Base-by-base conservation (phyloP, 2,329 filamentous ascomycete species). In the Xylariaceae sp. region DNA sequence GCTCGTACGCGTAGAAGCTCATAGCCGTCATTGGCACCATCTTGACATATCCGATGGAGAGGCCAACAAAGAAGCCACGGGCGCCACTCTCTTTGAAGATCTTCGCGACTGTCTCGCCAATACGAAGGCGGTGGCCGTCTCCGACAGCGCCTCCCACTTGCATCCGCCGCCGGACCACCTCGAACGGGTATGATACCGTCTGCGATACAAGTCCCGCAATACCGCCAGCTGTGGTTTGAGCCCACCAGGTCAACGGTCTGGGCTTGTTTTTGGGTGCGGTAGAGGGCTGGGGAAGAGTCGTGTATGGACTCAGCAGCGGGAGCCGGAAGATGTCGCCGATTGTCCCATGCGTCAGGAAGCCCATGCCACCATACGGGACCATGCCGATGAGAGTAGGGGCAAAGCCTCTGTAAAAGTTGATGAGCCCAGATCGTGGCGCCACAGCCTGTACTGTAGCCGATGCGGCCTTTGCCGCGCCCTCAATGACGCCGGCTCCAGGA, bases 371-470 rank as follows among this genome's bases (percentile, higher is more conserved):
- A 59, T 98, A 98, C 0, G 93, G 93, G 1, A 98, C 71, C 91
- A 98, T 98, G 54, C 93, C 93, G 45, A 94, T 73, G 4, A 98
- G 66, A 0, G 93, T 97, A 0, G 91, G 87, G 0, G 82, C 80
- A 64, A 98, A 98, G 37, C 93, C 93, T 37, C 93, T 82, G 66
- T 96, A 98, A 64, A 98, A 98, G 64, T 98, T 98, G 42, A 80
- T 66, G 1, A 97, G 62, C 3, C 91, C 91, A 9, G 74, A 76
- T 19, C 72, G 73, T 1, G 87, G 83, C 0, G 77, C 71, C 0
- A 76, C 68, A 9, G 70, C 66, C 17, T 74, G 71, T 1, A 80
- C 67, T 0, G 68, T 63, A 11, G 68, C 60, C 2, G 69, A 61
- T 9, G 72, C 66, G 4, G 69, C 65, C 2, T 68, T 64, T 3